Evolutionary conservation across 768 basidiomycete species (phyloP), one percentile per base, ranked within the genome.

Genomic region (Lactarius psammicola): DNA sequence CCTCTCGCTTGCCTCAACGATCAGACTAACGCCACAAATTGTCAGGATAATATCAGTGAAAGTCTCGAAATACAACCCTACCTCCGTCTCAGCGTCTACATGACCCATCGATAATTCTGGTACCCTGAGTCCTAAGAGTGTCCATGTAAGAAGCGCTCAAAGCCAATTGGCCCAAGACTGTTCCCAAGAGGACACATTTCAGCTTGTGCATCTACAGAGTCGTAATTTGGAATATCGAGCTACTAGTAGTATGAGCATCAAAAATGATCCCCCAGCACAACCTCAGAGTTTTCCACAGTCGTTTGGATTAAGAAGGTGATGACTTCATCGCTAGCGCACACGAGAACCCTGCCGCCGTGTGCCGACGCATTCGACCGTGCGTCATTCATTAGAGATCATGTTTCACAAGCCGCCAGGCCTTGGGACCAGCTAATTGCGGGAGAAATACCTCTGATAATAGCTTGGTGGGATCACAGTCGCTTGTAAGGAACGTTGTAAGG

Each of bases 191-290:
- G 26, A 64, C n/a, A 26, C 44, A 17, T 26, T 58, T 60, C 31
- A 18, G 40, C 31, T 44, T 33, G 18, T 18, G 46, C 58, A 30
- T 7, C 77, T 78, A 72, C 64, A 62, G 69, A 61, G 38, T 61
- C 63, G 20, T 62, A 49, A 20, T 68, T 71, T 75, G 23, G 46
- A 23, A 49, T 49, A 49, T 26, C 23, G 46, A 26, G 13, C 26
- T 26, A 51, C 80, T 83, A 82, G 59, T 79, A 69, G 67, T 77
- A 74, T 46, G 82, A 72, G 54, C 71, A 71, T 71, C 80, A 79
- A 73, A 84, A 81, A 69, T 79, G 75, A 33, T 80, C 82, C 60
- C 82, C 82, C 40, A 82, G 79, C 63, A 84, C 76, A 73, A 85
- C 84, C 70, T 71, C 74, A 71, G 75, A 64, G 55, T 33, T 56